Base-by-base conservation (phyloP, 805 yeast genomes). In the Spathaspora girioi region DNA sequence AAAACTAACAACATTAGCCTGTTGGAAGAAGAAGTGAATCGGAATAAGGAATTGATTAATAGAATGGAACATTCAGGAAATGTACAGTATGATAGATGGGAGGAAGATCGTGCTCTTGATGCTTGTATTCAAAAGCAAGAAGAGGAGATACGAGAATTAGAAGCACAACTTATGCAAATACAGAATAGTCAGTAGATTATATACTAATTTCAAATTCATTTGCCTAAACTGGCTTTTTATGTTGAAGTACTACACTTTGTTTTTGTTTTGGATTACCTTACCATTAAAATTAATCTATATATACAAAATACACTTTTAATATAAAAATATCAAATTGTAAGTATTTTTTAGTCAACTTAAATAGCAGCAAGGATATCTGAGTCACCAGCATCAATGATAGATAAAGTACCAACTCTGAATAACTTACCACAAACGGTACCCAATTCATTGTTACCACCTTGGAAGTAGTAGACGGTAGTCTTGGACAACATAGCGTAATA, bases 361-460 rank as follows among this genome's bases (percentile, higher is more conserved):
- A 73, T 46, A 54, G 89, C 75, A 69, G 91, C 69, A 76, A 94
- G 86, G 82, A 94, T 92, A 81, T 94, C 99, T 70, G 99, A 94
- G 83, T 94, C 99, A 92, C 99, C 99, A 69, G 97, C 97, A 70
- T 94, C 99, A 71, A 93, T 82, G 70, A 94, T 78, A 71, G 97
- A 82, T 71, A 94, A 82, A 72, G 92, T 93, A 84, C 98, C 98
- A 69, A 94, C 98, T 84, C 97, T 90, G 97, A 94, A 94, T 73
- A 94, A 90, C 81, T 89, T 93, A 92, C 99, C 99, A 82, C 97
- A 93, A 68, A 97, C 97, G 69, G 99, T 94, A 84, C 97, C 98
- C 75, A 93, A 89, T 83, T 93, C 98, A 82, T 93, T 93, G 97
- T 93, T 93, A 79, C 97, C 96, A 84, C 97, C 98, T 81, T 87